phyloP scores from a whole-genome alignment of 108 stramenopile genomes.

The Nitzschia putrida region DNA sequence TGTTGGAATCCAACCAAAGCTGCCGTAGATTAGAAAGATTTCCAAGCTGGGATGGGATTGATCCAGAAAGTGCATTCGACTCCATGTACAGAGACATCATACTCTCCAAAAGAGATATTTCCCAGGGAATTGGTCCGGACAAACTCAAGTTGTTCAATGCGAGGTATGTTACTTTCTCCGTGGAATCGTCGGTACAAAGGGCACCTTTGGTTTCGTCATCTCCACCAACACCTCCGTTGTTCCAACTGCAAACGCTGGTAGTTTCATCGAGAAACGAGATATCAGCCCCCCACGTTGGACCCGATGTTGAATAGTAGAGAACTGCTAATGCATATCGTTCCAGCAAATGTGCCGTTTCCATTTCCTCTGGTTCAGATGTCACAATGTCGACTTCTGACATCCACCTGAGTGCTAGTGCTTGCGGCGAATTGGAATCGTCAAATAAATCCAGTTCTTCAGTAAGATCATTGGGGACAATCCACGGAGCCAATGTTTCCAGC shows the following conservation, averaged over 20 bases:
- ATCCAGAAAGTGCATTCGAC: not conserved
- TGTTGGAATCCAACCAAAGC: slow-evolving; percentile 42
- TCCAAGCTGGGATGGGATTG: slow-evolving; percentile 39
- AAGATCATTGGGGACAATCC: no score
- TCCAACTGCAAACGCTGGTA: not conserved
- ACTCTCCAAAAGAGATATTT: not conserved
- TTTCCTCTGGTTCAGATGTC: not conserved
- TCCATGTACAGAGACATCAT: not conserved
- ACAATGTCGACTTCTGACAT: not conserved
- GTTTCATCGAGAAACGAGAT: not conserved
- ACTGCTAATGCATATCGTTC: slow-evolving; percentile 5
- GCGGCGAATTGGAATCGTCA: not conserved
- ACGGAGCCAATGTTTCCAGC: no score
- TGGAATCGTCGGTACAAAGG: no score
- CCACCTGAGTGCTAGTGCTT: slow-evolving; percentile 3
- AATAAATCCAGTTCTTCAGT: no score
- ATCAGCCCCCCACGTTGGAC: not conserved
- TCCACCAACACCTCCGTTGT: not conserved
- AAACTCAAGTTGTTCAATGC: not conserved
- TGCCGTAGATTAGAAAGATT: slow-evolving; percentile 33
- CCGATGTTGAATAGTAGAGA: not conserved
- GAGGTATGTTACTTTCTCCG: no score
- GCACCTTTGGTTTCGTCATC: not conserved
- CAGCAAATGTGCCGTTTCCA: not conserved
- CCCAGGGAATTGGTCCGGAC: not conserved